phyloP scores from a whole-genome alignment of 1,139 yeast genomes.

The Geotrichum candidum region DNA sequence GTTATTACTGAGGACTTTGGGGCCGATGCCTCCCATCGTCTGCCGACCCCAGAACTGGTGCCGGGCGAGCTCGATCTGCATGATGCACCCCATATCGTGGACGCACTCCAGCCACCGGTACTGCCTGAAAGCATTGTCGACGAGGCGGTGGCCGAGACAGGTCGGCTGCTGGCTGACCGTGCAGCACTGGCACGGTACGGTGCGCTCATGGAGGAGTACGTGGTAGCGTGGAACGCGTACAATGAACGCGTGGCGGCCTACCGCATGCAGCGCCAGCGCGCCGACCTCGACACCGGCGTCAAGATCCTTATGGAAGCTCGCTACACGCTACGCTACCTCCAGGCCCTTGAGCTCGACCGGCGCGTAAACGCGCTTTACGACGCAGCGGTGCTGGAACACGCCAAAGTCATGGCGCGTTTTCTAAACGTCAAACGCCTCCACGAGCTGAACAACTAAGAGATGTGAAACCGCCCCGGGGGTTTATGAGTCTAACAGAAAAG shows the following conservation, averaged over 20 bases:
- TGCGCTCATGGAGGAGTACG: conserved; percentile 23
- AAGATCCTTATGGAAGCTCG: conserved; percentile 22
- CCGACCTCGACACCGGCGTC: conserved; percentile 25
- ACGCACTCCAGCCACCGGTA: conserved; percentile 14
- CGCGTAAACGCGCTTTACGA: conserved; percentile 27
- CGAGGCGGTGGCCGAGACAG: neutral
- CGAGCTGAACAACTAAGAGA: neutral
- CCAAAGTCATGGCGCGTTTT: conserved; percentile 23
- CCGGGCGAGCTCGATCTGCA: conserved; percentile 14
- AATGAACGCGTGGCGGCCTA: conserved; percentile 27
- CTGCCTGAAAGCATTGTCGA: conserved; percentile 6
- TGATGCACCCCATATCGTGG: conserved; percentile 8
- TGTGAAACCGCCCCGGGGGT: neutral
- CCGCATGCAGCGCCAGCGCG: conserved; percentile 27
- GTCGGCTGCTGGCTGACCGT: neutral
- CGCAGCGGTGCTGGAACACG: conserved; percentile 27
- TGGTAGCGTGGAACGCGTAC: conserved; percentile 27
- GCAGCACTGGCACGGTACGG: conserved; percentile 19
- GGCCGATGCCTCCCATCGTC: neutral
- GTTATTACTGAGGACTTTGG: conserved; percentile 20
- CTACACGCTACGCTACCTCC: conserved; percentile 26
- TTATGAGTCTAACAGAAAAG: neutral
- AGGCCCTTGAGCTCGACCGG: conserved; percentile 31
- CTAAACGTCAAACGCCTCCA: conserved; percentile 16
- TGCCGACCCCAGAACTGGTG: neutral